Conservation (phyloP, 2,329 filamentous ascomycete species). For the Juglanconis oblonga region DNA sequence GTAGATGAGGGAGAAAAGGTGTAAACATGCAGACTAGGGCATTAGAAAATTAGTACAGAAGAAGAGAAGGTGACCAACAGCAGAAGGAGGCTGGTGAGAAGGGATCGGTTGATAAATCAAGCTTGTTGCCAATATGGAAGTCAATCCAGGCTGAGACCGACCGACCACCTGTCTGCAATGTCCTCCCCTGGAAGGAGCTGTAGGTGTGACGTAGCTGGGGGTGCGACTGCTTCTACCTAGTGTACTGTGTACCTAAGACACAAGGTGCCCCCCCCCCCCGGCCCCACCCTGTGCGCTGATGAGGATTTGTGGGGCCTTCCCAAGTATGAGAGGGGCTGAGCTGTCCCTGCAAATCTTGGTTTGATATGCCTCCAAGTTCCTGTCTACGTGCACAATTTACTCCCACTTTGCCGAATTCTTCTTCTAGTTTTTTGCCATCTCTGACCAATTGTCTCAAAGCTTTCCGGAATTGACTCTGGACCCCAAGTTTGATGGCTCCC, state of each 20-base stretch:
- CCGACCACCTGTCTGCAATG: neutral
- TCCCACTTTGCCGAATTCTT: neutral
- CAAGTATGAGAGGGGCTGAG: constrained; percentile 7
- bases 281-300: no score
- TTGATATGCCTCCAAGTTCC: neutral
- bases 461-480: neutral
- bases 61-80: neutral
- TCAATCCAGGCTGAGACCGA: no score
- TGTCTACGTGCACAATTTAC: no score
- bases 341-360: neutral
- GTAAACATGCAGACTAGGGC: no score
- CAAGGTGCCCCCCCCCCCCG: no score
- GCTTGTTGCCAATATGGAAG: no score
- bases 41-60: neutral
- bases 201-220: no score
- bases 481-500: neutral
- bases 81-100: neutral
- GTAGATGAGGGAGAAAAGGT: neutral
- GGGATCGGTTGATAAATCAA: no score
- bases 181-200: neutral
- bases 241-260: neutral
- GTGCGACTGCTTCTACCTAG: neutral
- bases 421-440: neutral
- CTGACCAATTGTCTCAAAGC: neutral
- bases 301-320: neutral